Conservation (phyloP, 1,284 basidiomycete species). For the Tilletia setariae region DNA sequence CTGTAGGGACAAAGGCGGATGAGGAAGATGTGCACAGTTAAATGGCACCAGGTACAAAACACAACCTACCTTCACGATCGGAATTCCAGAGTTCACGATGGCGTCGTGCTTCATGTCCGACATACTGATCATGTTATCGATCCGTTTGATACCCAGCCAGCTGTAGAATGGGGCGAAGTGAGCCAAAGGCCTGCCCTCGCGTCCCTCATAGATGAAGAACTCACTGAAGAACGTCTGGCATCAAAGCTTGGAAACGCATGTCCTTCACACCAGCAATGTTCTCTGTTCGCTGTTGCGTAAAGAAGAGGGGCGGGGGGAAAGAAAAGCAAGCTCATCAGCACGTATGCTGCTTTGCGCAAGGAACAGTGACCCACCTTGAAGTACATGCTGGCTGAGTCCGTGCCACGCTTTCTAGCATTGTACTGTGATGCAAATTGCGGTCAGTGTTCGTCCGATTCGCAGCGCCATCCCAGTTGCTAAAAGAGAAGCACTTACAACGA, state of each 20-base stretch:
- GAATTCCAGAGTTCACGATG: slow-evolving; percentile 72
- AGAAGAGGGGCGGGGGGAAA: neutral
- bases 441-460: too few relatives aligned
- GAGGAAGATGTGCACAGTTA: neutral
- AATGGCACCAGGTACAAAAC: slow-evolving; percentile 64
- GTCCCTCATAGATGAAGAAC: slow-evolving; percentile 59
- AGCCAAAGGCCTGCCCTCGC: too few relatives aligned
- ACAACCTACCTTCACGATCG: slow-evolving; percentile 70
- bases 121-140: slow-evolving; percentile 89
- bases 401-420: slow-evolving; percentile 89
- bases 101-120: slow-evolving; percentile 93
- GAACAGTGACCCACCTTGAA: slow-evolving; percentile 62
- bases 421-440: slow-evolving; percentile 62
- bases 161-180: slow-evolving; percentile 58
- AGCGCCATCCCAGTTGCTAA: slow-evolving; percentile 59
- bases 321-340: neutral
- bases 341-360: neutral
- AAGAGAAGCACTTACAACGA: slow-evolving; percentile 21
- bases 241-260: slow-evolving; percentile 63
- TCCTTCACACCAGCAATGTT: slow-evolving; percentile 80
- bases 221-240: slow-evolving; percentile 92
- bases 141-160: slow-evolving; percentile 52
- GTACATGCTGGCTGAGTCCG: slow-evolving; percentile 86
- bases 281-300: slow-evolving; percentile 65
- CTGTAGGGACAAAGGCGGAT: neutral